Conservation (phyloP, 1,284 basidiomycete species). For the Heterobasidion annosum region DNA sequence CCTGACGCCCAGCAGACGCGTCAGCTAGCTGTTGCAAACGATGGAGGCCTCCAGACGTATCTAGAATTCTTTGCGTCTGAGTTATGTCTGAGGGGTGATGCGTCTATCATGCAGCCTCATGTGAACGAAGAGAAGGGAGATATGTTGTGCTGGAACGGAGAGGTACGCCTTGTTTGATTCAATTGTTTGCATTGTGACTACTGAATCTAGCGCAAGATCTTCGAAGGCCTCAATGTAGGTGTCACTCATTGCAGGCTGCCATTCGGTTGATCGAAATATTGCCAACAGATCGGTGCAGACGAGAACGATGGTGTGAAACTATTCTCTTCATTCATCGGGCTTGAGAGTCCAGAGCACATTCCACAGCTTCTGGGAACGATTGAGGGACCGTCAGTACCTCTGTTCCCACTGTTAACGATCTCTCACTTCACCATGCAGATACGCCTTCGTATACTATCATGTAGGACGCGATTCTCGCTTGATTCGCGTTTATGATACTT, state of each 20-base stretch:
- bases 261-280: not conserved
- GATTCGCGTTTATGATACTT: not conserved
- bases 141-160: slow-evolving; percentile 86
- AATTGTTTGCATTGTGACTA: not conserved
- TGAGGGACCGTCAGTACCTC: slow-evolving; percentile 77
- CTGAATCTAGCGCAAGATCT: slow-evolving; percentile 39
- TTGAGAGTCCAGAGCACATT: slow-evolving; percentile 33
- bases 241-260: not conserved
- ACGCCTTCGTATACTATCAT: slow-evolving; percentile 77
- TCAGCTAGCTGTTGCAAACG: slow-evolving; percentile 1
- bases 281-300: slow-evolving; percentile 30
- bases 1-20: slow-evolving; percentile 46
- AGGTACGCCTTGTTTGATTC: slow-evolving; percentile 39
- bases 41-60: slow-evolving; percentile 10
- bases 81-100: slow-evolving; percentile 65
- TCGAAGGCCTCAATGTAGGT: slow-evolving; percentile 63
- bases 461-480: slow-evolving; percentile 26
- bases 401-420: not conserved
- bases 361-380: slow-evolving; percentile 47
- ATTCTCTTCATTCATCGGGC: slow-evolving; percentile 38
- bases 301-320: slow-evolving; percentile 79
- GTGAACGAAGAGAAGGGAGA: slow-evolving; percentile 33
- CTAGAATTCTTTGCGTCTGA: slow-evolving; percentile 70
- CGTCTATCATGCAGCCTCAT: slow-evolving; percentile 69
- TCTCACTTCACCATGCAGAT: slow-evolving; percentile 34